Percentiles rank a stretch among this genome's conserved stretches.
Evolutionary conservation across 208 protist species (phyloP).

Genomic region (Trypanosomatidae sp.): DNA sequence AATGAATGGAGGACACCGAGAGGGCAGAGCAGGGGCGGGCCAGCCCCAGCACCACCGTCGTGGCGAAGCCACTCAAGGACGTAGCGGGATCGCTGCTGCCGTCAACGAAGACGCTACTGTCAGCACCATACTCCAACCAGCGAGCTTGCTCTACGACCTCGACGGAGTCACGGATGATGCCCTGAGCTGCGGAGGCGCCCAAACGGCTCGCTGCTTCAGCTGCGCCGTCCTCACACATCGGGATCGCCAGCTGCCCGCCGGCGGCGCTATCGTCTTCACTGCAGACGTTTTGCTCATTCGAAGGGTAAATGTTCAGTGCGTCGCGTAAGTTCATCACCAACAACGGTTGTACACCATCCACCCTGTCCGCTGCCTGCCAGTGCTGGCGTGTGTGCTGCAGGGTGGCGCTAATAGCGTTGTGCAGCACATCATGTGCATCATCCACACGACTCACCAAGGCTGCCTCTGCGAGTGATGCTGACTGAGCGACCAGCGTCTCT

Average conservation of each 20-base stretch:
- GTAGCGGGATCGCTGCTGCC: background rate
- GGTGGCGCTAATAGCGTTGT: conserved; percentile 8
- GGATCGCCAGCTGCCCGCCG: background rate
- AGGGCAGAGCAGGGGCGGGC: conserved; percentile 2
- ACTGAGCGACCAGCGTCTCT: background rate
- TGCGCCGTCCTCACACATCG: background rate
- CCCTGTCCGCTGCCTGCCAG: background rate
- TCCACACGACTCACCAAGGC: background rate
- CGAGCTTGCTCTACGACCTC: background rate
- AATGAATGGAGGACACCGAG: background rate
- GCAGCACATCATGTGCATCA: conserved; percentile 4
- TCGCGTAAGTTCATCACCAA: conserved; percentile 6
- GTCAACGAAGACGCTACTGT: background rate
- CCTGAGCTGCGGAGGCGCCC: background rate
- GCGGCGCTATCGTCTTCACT: background rate
- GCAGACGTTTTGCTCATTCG: background rate
- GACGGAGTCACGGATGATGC: background rate
- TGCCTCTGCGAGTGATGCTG: background rate
- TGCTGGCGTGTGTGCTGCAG: background rate
- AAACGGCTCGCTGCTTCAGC: background rate
- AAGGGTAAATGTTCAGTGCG: background rate
- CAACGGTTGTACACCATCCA: background rate
- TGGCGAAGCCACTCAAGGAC: background rate
- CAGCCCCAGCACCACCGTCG: conserved; percentile 1
- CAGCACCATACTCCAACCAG: background rate